These are phyloP conservation scores for Jatropha curcas DNA, from an alignment of 345 rosid species.

Conservation along the genomic window DNA sequence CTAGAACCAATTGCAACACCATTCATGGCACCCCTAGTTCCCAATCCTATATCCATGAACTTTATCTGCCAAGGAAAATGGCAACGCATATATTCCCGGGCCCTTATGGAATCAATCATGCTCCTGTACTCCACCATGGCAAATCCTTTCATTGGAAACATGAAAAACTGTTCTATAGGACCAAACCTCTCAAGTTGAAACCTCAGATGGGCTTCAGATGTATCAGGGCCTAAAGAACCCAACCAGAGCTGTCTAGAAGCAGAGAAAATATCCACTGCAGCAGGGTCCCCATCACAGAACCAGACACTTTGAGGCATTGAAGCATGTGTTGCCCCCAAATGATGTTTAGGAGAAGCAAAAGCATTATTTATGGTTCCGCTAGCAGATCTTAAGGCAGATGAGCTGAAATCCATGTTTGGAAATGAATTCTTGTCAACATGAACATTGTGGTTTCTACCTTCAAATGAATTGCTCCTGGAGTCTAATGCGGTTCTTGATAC, in stretches of 20 bases:
- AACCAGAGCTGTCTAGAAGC: constrained; percentile 91
- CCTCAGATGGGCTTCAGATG: constrained; percentile 76
- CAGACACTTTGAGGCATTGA: constrained; percentile 53
- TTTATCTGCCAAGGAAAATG: constrained; percentile 82
- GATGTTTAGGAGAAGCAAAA: constrained; percentile 61
- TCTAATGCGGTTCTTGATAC: constrained; percentile 50
- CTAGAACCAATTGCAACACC: constrained; percentile 83
- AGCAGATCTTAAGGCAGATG: constrained; percentile 36
- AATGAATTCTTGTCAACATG: constrained; percentile 35
- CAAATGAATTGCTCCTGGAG: constrained; percentile 65
- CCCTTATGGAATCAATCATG: constrained; percentile 81
- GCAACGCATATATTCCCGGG: constrained; percentile 74
- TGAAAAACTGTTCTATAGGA: constrained; percentile 73
- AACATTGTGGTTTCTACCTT: constrained; percentile 52
- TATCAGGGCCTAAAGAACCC: constrained; percentile 74
- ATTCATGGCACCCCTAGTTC: constrained; percentile 72
- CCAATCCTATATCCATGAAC: constrained; percentile 88
- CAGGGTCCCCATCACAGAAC: constrained; percentile 80
- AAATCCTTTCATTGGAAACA: constrained; percentile 73
- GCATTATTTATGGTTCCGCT: constrained; percentile 32
- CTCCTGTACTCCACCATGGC: constrained; percentile 86
- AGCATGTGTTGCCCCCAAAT: constrained; percentile 41
- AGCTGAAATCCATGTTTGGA: constrained; percentile 28
- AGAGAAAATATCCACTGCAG: constrained; percentile 71
- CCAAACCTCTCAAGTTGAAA: constrained; percentile 88